Base-by-base conservation (phyloP, 2,329 filamentous ascomycete genomes). In the Elsinoe ampelina region DNA sequence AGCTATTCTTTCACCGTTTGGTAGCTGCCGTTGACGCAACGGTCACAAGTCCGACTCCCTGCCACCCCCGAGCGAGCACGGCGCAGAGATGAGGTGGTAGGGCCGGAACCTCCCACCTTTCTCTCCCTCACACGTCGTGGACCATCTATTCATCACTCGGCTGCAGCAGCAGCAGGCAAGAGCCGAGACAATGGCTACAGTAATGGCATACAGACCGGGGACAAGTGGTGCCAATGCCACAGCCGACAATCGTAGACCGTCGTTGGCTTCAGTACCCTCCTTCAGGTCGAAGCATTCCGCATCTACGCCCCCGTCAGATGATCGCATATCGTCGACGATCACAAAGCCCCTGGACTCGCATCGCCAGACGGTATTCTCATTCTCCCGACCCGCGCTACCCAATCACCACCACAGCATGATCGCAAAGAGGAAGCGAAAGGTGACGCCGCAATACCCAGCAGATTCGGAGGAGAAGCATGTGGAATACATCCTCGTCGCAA, bases 401-500 rank as follows among this genome's bases (percentile, higher is more conserved):
- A 52, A 41, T 10, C 57, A 54, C 12, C 47, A 58, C 26, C n/a
- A 15, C 8, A 54, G 41, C 26, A 38, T 54, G 47, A 54, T 54
- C 20, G 17, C 38, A 32, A 56, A 56, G 41, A 45, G 58, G 42
- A 63, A 58, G 58, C 65, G 58, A 17, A 66, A 62, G 55, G 66
- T 76, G 59, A 72, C 72, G 57, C 74, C 75, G 36, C 76, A 78
- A 61, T 79, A 78, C 61, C 76, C 76, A 17, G 64, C 70, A 54
- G 68, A 74, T 59, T 70, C 71, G 51, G 64, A 70, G 57, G 74
- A 97, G 70, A 95, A 93, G 66, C 93, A 98, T 85, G 93, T 98
- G 73, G 93, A 98, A 70, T 98, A 97, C 68, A 97, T 98, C 55
- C 78, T 98, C 55, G 93, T 98, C 56, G 93, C 93, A 3, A 95